Conservation (phyloP, 176 grass and related monocot genomes). For the Oryza meridionalis region DNA sequence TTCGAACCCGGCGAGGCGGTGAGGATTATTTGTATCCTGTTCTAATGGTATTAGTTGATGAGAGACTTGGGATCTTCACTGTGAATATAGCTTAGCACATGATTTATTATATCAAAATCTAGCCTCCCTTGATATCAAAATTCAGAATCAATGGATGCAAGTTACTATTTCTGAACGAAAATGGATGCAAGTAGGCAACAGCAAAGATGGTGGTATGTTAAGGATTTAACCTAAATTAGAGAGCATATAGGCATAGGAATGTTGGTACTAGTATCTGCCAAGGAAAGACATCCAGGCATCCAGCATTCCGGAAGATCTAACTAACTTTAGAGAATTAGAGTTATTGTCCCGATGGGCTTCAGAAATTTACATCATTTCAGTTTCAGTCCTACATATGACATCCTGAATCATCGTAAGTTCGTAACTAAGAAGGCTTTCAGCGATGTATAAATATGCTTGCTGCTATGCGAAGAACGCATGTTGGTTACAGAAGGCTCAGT, state of each 20-base stretch:
- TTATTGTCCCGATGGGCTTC: no score
- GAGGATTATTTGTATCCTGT: not conserved
- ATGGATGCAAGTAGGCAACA: not conserved
- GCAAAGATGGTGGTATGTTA: no score
- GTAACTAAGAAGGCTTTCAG: not conserved
- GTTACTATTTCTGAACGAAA: no score
- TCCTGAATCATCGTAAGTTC: not conserved
- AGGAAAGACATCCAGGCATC: not conserved
- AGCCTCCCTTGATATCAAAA: not conserved
- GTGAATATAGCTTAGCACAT: constrained; percentile 31
- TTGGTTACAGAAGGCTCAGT: not conserved
- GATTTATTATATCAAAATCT: not conserved
- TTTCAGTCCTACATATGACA: not conserved
- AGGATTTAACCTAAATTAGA: not conserved
- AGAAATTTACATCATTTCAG: not conserved
- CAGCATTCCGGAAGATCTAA: not conserved
- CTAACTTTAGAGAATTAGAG: not conserved
- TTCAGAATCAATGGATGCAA: not conserved
- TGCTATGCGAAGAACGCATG: not conserved
- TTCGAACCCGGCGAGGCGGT: not conserved
- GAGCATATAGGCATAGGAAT: no score
- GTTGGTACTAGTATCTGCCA: no score
- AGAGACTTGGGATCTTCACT: constrained; percentile 1
- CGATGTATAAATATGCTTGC: not conserved
- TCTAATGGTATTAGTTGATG: constrained; percentile 20